These are phyloP conservation scores for Saccharomycopsis phalli DNA, from an alignment of 1,139 yeast species.

Conservation along the genomic window DNA sequence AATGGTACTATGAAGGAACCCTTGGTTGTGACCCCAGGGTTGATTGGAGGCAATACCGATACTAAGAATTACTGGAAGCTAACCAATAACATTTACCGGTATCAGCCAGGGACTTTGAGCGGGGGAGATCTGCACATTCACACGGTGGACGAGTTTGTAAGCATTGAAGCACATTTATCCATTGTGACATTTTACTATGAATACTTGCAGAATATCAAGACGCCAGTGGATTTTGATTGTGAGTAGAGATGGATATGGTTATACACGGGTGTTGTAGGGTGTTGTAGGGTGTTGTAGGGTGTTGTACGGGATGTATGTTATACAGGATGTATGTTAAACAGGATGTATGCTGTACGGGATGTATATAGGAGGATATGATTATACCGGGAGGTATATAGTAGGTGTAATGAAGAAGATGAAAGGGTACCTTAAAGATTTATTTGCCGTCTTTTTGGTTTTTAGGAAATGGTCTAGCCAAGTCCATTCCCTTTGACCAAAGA, in stretches of 20 bases:
- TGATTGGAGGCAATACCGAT: conserved; percentile 80
- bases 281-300: too few relatives aligned
- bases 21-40: conserved; percentile 51
- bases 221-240: conserved; percentile 3
- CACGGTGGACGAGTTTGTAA: conserved; percentile 51
- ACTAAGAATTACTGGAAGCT: conserved; percentile 71
- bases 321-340: too few relatives aligned
- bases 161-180: conserved; percentile 45
- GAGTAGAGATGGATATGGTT: conserved; percentile 1
- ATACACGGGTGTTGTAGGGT: too few relatives aligned
- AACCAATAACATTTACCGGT: conserved; percentile 66
- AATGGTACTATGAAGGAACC: conserved; percentile 24
- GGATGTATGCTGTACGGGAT: too few relatives aligned
- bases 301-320: too few relatives aligned
- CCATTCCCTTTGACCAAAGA: too few relatives aligned
- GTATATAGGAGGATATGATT: too few relatives aligned
- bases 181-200: conserved; percentile 53
- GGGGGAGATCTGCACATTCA: conserved; percentile 30
- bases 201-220: conserved; percentile 28
- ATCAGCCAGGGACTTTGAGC: conserved; percentile 32
- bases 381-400: too few relatives aligned
- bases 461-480: too few relatives aligned
- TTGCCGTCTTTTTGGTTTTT: too few relatives aligned
- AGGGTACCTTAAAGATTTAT: too few relatives aligned
- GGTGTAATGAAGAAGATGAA: too few relatives aligned